Percentiles rank a stretch among this genome's conserved stretches.
These are phyloP conservation scores for Fusarium verticillioides DNA, from an alignment of 2,329 filamentous ascomycete genomes.

Conservation along the genomic window DNA sequence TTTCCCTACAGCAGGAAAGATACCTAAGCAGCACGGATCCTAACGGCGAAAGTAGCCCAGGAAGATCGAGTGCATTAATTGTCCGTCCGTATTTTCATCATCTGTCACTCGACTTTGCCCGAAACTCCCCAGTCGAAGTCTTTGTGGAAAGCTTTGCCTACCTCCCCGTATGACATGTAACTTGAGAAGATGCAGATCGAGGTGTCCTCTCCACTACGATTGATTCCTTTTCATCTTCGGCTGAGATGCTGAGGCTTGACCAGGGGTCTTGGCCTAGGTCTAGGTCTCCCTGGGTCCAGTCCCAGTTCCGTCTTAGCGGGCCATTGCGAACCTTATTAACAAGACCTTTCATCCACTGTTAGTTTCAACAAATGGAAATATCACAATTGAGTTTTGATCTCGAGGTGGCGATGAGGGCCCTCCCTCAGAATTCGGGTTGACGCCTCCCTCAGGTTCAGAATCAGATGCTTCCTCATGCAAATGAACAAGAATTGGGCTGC, in stretches of 20 bases:
- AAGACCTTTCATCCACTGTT: slow-evolving; percentile 1
- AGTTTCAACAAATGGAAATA: neutral
- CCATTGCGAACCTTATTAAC: slow-evolving; percentile 22
- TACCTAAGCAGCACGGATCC: too few species aligned
- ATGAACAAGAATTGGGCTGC: slow-evolving; percentile 19
- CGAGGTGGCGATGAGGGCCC: neutral
- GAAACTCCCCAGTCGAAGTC: neutral
- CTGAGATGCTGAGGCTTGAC: slow-evolving; percentile 20
- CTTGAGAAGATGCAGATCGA: slow-evolving; percentile 11
- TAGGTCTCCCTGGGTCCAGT: neutral
- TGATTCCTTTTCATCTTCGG: slow-evolving; percentile 7
- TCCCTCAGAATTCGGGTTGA: neutral
- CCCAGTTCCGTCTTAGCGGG: slow-evolving; percentile 7
- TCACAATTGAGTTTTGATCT: neutral
- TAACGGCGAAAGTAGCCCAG: neutral
- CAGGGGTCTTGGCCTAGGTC: slow-evolving; percentile 11
- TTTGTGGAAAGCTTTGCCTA: neutral
- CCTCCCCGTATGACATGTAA: neutral
- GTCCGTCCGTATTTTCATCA: neutral
- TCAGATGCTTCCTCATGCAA: slow-evolving; percentile 25
- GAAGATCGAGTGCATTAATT: neutral
- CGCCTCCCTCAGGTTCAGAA: neutral
- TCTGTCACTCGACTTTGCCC: neutral
- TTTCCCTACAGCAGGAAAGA: neutral
- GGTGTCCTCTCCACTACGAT: neutral